Percentiles rank a stretch among this genome's conserved stretches.
Evolutionary conservation across 1,284 basidiomycete species (phyloP).

Genomic region (Pterulicium gracile): DNA sequence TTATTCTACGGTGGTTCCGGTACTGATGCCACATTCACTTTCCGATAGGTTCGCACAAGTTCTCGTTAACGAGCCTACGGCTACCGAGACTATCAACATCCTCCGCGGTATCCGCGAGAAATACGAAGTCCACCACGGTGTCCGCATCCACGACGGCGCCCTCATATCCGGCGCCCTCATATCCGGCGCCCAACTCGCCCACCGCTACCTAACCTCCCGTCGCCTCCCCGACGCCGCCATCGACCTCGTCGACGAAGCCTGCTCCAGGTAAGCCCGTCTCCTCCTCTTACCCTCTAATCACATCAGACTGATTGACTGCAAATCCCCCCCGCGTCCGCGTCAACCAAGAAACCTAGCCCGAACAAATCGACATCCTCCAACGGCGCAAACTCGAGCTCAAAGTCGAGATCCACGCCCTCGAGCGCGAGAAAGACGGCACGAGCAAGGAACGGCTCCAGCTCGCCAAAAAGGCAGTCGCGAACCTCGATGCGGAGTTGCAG

Average conservation of each 20-base stretch:
- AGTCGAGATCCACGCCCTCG: constrained; percentile 92
- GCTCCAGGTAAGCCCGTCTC: constrained; percentile 51
- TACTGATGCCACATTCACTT: no score
- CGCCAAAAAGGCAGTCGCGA: constrained; percentile 75
- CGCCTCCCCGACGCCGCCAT: constrained; percentile 87
- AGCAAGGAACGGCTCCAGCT: constrained; percentile 80
- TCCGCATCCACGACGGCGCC: constrained; percentile 84
- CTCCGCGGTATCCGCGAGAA: constrained; percentile 84
- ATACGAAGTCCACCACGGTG: constrained; percentile 79
- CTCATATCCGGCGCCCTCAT: constrained; percentile 90
- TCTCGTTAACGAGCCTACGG: constrained; percentile 84
- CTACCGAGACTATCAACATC: constrained; percentile 88
- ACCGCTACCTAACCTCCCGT: constrained; percentile 86
- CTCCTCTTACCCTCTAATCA: neutral
- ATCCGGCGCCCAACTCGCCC: constrained; percentile 84
- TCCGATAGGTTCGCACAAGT: constrained; percentile 74
- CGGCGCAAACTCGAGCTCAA: constrained; percentile 88
- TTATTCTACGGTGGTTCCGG: no score
- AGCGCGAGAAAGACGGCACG: constrained; percentile 86
- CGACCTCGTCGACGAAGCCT: constrained; percentile 90
- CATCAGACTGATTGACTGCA: constrained; percentile 16
- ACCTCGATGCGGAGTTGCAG: constrained; percentile 83
- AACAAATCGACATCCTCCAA: constrained; percentile 92
- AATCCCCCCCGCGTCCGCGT: constrained; percentile 72
- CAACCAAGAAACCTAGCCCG: constrained; percentile 89